These are phyloP conservation scores for Prunus mira DNA, from an alignment of 306 rosid species.

Conservation along the genomic window DNA sequence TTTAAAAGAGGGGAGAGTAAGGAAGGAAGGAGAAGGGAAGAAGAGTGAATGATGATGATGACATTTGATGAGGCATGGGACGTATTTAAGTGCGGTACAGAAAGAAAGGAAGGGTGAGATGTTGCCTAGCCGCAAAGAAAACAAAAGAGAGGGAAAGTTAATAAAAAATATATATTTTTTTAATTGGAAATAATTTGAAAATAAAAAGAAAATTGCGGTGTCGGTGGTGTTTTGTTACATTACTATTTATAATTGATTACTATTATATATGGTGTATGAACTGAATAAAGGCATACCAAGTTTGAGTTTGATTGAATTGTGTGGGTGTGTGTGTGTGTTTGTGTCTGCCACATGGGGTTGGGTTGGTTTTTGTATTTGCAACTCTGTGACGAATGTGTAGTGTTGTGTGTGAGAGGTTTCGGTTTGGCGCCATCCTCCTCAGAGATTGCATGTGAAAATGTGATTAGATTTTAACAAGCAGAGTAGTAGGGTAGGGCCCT, in stretches of 20 bases:
- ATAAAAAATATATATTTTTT: not conserved
- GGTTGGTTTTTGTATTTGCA: not conserved
- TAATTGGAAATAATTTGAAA: conserved; percentile 14
- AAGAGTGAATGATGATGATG: conserved; percentile 28
- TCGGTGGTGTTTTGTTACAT: conserved; percentile 47
- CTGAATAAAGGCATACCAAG: not conserved
- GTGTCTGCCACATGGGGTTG: conserved; percentile 56
- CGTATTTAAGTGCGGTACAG: conserved; percentile 62
- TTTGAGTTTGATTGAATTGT: not conserved
- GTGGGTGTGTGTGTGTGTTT: not conserved
- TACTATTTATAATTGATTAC: not conserved
- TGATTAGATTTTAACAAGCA: conserved; percentile 5
- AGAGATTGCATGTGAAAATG: conserved; percentile 16
- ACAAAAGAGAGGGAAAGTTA: conserved; percentile 9
- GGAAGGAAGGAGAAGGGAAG: conserved; percentile 10
- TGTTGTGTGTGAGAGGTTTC: not conserved
- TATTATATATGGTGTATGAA: not conserved
- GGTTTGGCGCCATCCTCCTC: conserved; percentile 12
- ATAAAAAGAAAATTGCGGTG: conserved; percentile 12
- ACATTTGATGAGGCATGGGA: conserved; percentile 22
- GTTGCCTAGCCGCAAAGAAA: conserved; percentile 24
- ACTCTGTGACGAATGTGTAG: not conserved
- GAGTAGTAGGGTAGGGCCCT: not conserved
- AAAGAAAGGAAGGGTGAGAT: not conserved
- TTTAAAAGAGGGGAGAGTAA: not conserved